Base-by-base conservation (phyloP, 2,329 filamentous ascomycete species). In the Onygenales sp. region DNA sequence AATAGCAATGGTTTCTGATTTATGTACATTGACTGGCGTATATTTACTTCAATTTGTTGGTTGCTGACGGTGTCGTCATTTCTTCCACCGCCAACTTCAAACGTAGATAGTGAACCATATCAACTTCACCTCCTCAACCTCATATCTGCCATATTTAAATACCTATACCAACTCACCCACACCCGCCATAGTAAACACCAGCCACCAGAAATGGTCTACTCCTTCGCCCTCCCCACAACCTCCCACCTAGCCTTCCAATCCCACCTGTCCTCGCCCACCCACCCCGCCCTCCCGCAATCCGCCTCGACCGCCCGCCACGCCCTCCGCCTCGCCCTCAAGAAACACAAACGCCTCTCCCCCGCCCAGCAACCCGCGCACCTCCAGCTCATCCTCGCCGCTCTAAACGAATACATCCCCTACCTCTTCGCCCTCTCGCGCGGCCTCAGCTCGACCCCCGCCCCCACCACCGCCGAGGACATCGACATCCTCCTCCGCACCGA, bases 211-310 rank as follows among this genome's bases (percentile, higher is more conserved):
- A 97, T 97, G 93, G 91, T 92, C 34, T 97, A 88, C 66, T 86
- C 87, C 10, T 96, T 95, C 65, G 74, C 81, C 9, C 82, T 97
- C 34, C 91, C 93, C 2, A 97, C 92, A 0, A 96, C 92, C 4
- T 95, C 90, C 36, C 82, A 86, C 52, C 85, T 95, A 65, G 85
- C 87, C 51, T 92, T 95, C 66, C 86, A 87, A 21, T 77, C 85
- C 39, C 86, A 78, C 69, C 85, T 95, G 70, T 80, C 74, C 62
- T 92, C 87, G 63, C 81, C 84, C 58, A 89, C 88, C 2, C 92
- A 97, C 70, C 92, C 93, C 3, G 95, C 92, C 0, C 78, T 98
- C 42, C 88, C 90, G 27, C 81, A 92, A 62, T 81, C 82, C 52
- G 85, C 89, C 21, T 91, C 90, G 59, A 92, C 88, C 7, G 83